phyloP scores from a whole-genome alignment of 2,329 filamentous ascomycete species.

The Exserohilum turcica region DNA sequence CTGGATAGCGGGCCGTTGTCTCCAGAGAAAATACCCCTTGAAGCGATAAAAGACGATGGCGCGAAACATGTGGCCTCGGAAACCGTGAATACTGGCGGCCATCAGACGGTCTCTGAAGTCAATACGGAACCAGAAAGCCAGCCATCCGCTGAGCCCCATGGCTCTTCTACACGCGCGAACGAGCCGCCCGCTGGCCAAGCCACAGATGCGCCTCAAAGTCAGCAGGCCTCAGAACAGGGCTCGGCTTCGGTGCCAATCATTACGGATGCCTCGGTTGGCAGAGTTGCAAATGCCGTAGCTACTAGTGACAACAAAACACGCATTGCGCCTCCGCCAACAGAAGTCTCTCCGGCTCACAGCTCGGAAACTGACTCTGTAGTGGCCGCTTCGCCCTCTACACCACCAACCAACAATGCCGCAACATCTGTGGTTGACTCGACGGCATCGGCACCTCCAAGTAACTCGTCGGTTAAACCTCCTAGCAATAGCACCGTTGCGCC shows the following conservation, averaged over 20 bases:
- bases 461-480: constrained; percentile 16
- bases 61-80: neutral
- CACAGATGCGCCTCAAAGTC: neutral
- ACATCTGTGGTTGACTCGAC: constrained; percentile 20
- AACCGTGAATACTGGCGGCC: neutral
- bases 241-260: neutral
- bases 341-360: constrained; percentile 4
- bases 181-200: neutral
- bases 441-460: constrained; percentile 12
- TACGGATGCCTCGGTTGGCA: neutral
- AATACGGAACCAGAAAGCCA: neutral
- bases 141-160: neutral
- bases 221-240: neutral
- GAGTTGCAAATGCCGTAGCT: neutral
- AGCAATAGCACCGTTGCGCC: constrained; percentile 26
- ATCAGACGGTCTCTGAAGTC: neutral
- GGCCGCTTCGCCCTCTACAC: constrained; percentile 7
- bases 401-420: constrained; percentile 13
- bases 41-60: constrained; percentile 21
- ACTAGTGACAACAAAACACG: neutral
- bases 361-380: constrained; percentile 9
- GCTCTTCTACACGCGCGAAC: neutral
- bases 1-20: constrained; percentile 31
- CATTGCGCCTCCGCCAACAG: constrained; percentile 1
- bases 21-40: constrained; percentile 25